Conservation (phyloP, 1,284 basidiomycete genomes). For the Apiotrichum porosum region DNA sequence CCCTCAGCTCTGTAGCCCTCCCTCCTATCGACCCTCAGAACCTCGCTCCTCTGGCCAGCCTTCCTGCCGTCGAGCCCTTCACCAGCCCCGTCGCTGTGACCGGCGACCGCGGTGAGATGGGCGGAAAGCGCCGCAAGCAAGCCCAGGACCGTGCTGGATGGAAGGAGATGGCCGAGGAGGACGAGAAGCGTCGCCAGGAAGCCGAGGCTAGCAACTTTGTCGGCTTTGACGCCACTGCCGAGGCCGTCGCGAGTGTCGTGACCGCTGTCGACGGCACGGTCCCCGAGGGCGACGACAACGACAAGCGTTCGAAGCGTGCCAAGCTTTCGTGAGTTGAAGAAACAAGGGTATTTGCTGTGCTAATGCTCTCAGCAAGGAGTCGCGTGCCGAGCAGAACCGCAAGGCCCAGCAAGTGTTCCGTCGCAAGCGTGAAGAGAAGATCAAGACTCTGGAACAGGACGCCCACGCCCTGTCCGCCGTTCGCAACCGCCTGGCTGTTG, state of each 20-base stretch:
- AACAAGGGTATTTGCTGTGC: too few relatives aligned
- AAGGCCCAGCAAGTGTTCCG: conserved; percentile 47
- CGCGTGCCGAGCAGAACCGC: conserved; percentile 46
- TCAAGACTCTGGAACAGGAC: conserved; percentile 42
- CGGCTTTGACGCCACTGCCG: background rate
- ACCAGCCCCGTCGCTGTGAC: background rate
- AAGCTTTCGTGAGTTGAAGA: conserved; percentile 10
- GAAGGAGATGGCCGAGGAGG: conserved; percentile 38
- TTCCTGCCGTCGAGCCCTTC: conserved; percentile 5
- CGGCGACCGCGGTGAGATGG: conserved; percentile 40
- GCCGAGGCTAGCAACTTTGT: background rate
- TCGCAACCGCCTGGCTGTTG: conserved; percentile 22
- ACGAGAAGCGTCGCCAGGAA: conserved; percentile 1
- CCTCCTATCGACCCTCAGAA: conserved; percentile 5
- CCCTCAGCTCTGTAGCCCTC: conserved; percentile 12
- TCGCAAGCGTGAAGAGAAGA: conserved; percentile 42
- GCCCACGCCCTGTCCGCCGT: conserved; percentile 24
- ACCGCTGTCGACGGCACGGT: background rate
- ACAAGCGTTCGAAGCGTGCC: background rate
- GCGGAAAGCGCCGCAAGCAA: conserved; percentile 40
- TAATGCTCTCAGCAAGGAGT: conserved; percentile 21
- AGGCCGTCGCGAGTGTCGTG: background rate
- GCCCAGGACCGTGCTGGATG: conserved; percentile 43
- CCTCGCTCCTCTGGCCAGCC: conserved; percentile 4
- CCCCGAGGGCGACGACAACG: conserved; percentile 1